Conservation (phyloP, 345 rosid genomes). For the Gossypioides kirkii region DNA sequence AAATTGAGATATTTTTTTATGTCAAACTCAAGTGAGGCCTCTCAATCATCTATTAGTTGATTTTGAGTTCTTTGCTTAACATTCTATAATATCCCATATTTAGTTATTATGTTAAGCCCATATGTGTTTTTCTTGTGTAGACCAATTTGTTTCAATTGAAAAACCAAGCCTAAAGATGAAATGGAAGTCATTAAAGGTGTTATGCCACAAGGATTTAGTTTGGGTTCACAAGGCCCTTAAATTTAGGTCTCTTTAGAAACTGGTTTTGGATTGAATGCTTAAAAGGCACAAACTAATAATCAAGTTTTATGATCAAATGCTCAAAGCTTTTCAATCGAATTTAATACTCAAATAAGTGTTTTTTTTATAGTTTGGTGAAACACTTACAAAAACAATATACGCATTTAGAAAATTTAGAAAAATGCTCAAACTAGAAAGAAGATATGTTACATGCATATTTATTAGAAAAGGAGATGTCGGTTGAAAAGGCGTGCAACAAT, state of each 20-base stretch:
- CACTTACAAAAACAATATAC: background rate
- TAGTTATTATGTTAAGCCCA: background rate
- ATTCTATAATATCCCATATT: background rate
- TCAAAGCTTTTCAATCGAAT: background rate
- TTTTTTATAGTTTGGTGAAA: background rate
- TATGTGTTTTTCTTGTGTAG: background rate
- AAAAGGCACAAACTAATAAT: background rate
- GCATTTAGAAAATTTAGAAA: background rate
- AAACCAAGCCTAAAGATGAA: background rate
- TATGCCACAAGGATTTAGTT: background rate
- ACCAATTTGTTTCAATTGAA: background rate
- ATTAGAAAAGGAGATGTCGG: background rate
- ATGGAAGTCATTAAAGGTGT: background rate
- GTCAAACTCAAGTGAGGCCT: background rate
- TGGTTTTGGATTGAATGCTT: background rate
- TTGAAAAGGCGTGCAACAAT: background rate
- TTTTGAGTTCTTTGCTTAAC: background rate
- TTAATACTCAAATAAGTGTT: background rate
- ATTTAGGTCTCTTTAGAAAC: background rate
- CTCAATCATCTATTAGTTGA: background rate
- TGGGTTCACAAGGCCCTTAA: background rate
- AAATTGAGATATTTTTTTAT: background rate
- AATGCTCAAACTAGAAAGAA: background rate
- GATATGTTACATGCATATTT: background rate
- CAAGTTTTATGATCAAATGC: background rate